Conservation (phyloP, 148 eudicot genomes). For the Vaccinium darrowii region DNA sequence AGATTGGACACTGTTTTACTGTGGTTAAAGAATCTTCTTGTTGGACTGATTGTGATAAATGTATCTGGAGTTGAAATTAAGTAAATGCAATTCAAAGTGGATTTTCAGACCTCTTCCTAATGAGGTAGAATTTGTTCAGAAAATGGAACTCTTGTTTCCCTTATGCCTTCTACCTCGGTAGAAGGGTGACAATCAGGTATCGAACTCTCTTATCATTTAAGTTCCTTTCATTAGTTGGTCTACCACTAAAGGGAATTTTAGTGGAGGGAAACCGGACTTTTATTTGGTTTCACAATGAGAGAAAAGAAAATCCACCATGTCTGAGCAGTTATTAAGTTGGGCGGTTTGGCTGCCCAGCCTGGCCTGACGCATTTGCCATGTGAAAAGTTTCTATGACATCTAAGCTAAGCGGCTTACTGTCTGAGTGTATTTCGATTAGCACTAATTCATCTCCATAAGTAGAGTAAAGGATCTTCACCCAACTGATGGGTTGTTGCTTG, state of each 20-base stretch:
- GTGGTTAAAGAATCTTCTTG: background rate
- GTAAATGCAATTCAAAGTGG: background rate
- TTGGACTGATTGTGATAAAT: background rate
- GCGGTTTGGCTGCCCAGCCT: background rate
- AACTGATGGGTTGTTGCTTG: background rate
- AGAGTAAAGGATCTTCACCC: background rate
- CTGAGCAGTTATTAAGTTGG: background rate
- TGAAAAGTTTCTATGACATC: background rate
- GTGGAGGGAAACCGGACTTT: background rate
- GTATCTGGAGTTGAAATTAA: background rate
- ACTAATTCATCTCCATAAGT: background rate
- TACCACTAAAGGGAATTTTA: background rate
- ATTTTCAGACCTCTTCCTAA: background rate
- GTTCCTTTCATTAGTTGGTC: background rate
- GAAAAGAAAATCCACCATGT: no score
- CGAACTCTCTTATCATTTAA: background rate
- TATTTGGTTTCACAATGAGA: background rate
- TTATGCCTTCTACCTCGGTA: background rate
- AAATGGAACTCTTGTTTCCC: background rate
- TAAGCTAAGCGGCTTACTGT: background rate
- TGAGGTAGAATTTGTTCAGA: background rate
- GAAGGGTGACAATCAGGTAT: background rate
- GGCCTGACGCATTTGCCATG: background rate
- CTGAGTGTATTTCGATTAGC: background rate
- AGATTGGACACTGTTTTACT: background rate